phyloP scores from a whole-genome alignment of 371 early-diverging fungal genomes.

The Apophysomyces elegans region DNA sequence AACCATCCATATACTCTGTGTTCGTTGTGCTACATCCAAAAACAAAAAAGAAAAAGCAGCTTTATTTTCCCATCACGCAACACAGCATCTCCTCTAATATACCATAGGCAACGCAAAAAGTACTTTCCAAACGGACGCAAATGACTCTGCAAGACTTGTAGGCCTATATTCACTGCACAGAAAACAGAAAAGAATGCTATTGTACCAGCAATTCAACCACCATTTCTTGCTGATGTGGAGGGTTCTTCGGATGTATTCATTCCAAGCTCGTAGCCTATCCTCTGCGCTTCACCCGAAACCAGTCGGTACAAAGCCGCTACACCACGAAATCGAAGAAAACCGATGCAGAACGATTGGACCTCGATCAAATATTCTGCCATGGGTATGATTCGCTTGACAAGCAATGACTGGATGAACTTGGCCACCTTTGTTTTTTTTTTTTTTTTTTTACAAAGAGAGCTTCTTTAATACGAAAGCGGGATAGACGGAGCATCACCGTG shows the following conservation, averaged over 20 bases:
- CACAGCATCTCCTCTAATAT: too few species aligned
- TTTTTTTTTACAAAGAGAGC: too few species aligned
- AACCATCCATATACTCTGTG: too few species aligned
- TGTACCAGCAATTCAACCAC: too few species aligned
- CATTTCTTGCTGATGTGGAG: background rate
- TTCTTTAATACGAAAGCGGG: too few species aligned
- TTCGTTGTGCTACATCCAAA: too few species aligned
- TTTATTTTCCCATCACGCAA: background rate
- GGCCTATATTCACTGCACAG: too few species aligned
- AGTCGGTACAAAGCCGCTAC: slow-evolving; percentile 38
- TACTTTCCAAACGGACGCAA: too few species aligned
- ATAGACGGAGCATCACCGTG: too few species aligned
- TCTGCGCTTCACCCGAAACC: slow-evolving; percentile 33
- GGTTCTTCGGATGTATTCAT: background rate
- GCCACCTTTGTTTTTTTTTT: slow-evolving; percentile 53
- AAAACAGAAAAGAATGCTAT: too few species aligned
- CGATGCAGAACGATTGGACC: slow-evolving; percentile 72
- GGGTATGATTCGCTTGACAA: slow-evolving; percentile 57
- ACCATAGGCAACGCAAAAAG: too few species aligned
- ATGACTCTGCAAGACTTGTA: too few species aligned
- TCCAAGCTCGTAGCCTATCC: slow-evolving; percentile 3
- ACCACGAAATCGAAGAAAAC: slow-evolving; percentile 31
- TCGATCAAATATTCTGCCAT: slow-evolving; percentile 67
- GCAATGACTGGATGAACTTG: slow-evolving; percentile 69
- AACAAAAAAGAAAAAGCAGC: background rate